Conservation (phyloP, 176 grass and related monocot genomes). For the Puccinellia tenuiflora region DNA sequence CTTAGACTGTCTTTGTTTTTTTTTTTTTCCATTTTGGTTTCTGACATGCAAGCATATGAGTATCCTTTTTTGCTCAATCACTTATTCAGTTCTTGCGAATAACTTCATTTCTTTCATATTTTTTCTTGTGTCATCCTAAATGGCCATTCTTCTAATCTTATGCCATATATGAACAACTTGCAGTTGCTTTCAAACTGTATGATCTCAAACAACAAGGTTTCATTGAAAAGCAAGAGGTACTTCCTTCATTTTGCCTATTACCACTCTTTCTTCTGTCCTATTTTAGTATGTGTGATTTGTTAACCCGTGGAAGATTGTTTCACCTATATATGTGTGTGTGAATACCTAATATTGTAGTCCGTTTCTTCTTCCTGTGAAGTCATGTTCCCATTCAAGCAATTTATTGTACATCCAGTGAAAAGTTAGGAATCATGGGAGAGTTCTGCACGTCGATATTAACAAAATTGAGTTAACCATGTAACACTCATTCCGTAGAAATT, state of each 20-base stretch:
- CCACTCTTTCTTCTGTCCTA: conserved; percentile 8
- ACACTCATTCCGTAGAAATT: not conserved
- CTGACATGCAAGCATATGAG: not conserved
- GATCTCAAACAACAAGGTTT: conserved; percentile 97
- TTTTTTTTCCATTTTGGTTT: not conserved
- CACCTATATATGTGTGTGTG: not conserved
- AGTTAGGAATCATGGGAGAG: not conserved
- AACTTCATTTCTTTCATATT: not conserved
- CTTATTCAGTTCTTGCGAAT: not conserved
- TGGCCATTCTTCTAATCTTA: conserved; percentile 9
- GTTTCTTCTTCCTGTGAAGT: conserved; percentile 3
- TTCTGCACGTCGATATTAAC: not conserved
- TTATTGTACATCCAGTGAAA: not conserved
- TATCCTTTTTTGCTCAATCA: not conserved
- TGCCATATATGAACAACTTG: conserved; percentile 28
- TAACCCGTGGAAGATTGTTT: not conserved
- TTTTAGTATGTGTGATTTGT: conserved; percentile 1
- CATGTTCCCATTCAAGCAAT: not conserved
- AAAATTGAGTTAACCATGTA: not conserved
- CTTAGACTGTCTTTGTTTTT: not conserved
- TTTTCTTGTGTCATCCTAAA: not conserved
- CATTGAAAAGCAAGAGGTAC: conserved; percentile 96
- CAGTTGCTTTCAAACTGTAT: conserved; percentile 96
- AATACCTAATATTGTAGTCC: not conserved
- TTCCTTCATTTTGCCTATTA: conserved; percentile 24